Evolutionary conservation across 75 land plant species (phyloP), one percentile per base, ranked within the genome.

Genomic region (Selaginella moellendorffii): DNA sequence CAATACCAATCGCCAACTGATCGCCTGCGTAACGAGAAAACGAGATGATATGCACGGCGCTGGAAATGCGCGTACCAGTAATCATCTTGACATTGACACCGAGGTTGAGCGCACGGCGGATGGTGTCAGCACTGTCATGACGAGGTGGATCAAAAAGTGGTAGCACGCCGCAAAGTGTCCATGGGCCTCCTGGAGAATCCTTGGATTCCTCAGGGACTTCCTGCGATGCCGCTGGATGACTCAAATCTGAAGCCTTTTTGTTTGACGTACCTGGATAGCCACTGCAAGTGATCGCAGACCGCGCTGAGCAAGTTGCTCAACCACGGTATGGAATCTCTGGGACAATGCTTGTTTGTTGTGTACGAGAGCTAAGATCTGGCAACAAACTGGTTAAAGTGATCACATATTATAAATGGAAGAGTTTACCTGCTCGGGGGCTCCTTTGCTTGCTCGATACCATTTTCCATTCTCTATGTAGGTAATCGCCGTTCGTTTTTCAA

Each of bases 31-130:
- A 14, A 24, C 0, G 21, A 20, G 22, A 5, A 36, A 36, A 5
- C 14, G 46, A 5, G 14, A 36, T 17, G 12, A 21, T 28, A 62
- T 65, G 12, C 21, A 17, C n/a, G 24, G 8, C 8, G 2, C 5
- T 21, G 2, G 28, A 19, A 26, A 1, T 24, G 21, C 20, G 31
- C 21, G 21, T 24, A 85, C 96, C 96, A 63, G 97, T 92, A 54
- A 92, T 92, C 97, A 92, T 92, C 65, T 92, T 92, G 22, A 92
- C 97, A 78, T 79, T 87, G 0, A 92, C 97, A 63, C 97, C 97
- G 74, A 92, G 93, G 69, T 92, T 85, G 18, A 92, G 75, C 27
- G 97, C 97, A 60, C 95, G 72, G 46, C 86, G 77, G 27, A 92
- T 87, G 31, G 97, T 92, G 76, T 92, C 97, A 24, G 87, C 96